Evolutionary conservation across 108 stramenopile genomes (phyloP), one percentile per base, ranked within the genome.

Genomic region (Cyclotella choctawhatcheeana): DNA sequence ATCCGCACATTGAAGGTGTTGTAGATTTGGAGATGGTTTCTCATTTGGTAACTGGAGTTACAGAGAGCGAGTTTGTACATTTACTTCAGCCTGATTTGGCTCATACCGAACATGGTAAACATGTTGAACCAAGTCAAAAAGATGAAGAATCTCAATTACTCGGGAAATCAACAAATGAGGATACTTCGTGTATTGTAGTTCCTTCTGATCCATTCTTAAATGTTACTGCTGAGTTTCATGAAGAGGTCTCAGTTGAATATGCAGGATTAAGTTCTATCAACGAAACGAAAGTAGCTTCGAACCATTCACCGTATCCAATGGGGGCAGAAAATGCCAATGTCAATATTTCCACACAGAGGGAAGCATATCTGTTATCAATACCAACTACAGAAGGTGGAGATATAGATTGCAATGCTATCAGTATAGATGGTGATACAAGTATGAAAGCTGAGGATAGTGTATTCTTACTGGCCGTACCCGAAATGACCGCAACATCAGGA

Each of bases 401-500:
- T 24, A 7, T 37, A 21, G 30, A 3, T 32, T 22, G 17, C 7
- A 35, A 0, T 47, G 31, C 13, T 76, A 33, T 25, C 8, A 59
- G 56, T 16, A 17, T 18, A 40, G 17, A 44, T 2, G 35, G 24
- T 54, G 62, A 31, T 18, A 40, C 0, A 7, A 26, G 52, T 27
- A 44, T 14, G 20, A 56, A 29, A 48, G 24, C 27, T 0, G 31
- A 12, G 13, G 59, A 67, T 8, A 51, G 50, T 61, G 33, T 67
- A 5, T 82, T 74, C 30, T 65, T 82, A 3, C 32, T 82, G n/a
- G 82, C 77, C 31, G 53, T 82, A 16, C 82, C 82, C 14, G 47
- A 20, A 45, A 25, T 20, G 5, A 20, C 4, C 8, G 44, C 48
- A 24, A 22, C 24, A 10, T 32, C 27, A 12, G 52, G n/a, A 6